Evolutionary conservation across 768 basidiomycete genomes (phyloP).

Genomic region (Paxillus ammoniavirescens): DNA sequence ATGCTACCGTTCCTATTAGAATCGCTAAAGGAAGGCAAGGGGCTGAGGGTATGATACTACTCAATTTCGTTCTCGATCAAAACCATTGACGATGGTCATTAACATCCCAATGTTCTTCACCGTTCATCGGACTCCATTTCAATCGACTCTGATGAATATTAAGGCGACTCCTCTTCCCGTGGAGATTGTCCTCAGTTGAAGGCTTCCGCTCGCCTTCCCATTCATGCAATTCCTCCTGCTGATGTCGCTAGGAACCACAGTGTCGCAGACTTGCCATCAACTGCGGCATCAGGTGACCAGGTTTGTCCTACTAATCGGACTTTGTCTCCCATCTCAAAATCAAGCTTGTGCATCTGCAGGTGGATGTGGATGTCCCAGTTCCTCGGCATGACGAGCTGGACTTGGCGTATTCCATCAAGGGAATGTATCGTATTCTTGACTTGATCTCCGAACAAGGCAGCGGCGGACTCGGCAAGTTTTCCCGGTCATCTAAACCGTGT

Average conservation of each 20-base stretch:
- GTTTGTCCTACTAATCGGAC: slow-evolving; percentile 4
- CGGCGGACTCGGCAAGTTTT: slow-evolving; percentile 46
- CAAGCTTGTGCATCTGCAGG: slow-evolving; percentile 11
- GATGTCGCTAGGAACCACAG: neutral
- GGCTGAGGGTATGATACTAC: neutral
- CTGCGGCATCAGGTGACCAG: neutral
- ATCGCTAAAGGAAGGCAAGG: neutral
- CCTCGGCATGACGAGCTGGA: slow-evolving; percentile 17
- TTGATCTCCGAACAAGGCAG: slow-evolving; percentile 50
- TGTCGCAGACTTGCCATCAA: neutral
- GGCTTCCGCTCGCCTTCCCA: neutral
- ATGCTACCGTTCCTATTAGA: neutral
- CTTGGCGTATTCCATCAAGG: slow-evolving; percentile 33
- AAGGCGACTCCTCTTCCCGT: neutral
- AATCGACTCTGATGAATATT: neutral
- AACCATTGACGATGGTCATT: neutral
- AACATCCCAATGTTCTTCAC: neutral
- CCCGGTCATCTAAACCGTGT: neutral
- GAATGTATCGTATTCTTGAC: slow-evolving; percentile 53
- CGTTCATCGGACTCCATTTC: neutral
- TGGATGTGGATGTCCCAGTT: slow-evolving; percentile 8
- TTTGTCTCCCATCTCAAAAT: neutral
- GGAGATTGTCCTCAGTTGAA: neutral
- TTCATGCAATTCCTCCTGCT: neutral
- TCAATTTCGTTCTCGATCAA: neutral